These are phyloP conservation scores for Rhodotorula sp. DNA, from an alignment of 1,284 basidiomycete genomes.

Conservation along the genomic window DNA sequence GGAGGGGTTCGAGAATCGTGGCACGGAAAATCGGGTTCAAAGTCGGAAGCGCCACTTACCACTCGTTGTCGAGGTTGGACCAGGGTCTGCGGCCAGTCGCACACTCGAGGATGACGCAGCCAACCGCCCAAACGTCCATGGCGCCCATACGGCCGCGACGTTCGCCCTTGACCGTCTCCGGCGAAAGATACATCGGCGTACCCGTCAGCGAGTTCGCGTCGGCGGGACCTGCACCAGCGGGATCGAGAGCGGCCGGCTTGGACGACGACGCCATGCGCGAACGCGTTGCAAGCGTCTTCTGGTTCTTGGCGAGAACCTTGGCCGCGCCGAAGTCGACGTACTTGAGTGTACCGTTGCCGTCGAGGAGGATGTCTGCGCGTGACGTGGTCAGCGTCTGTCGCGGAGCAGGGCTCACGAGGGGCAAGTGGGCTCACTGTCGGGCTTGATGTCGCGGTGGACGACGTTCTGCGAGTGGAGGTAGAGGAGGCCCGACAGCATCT, in stretches of 20 bases:
- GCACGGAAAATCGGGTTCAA: neutral
- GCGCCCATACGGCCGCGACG: slow-evolving; percentile 77
- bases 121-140: slow-evolving; percentile 97
- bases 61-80: slow-evolving; percentile 99
- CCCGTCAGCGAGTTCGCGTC: slow-evolving; percentile 71
- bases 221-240: slow-evolving; percentile 26
- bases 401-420: neutral
- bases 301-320: slow-evolving; percentile 93
- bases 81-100: slow-evolving; percentile 96
- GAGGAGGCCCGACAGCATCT: slow-evolving; percentile 90
- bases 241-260: slow-evolving; percentile 41
- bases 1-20: neutral
- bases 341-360: slow-evolving; percentile 89
- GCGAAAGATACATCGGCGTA: slow-evolving; percentile 99
- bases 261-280: slow-evolving; percentile 48
- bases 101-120: slow-evolving; percentile 94
- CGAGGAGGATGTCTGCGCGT: slow-evolving; percentile 82
- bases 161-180: slow-evolving; percentile 89
- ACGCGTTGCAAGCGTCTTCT: slow-evolving; percentile 75
- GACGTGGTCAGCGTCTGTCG: neutral
- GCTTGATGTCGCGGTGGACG: slow-evolving; percentile 97
- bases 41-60: slow-evolving; percentile 59
- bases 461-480: slow-evolving; percentile 93
- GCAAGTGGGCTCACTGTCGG: slow-evolving; percentile 73
- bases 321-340: slow-evolving; percentile 99